Base-by-base conservation (phyloP, 2,329 filamentous ascomycete species). In the Colletotrichum kahawae region DNA sequence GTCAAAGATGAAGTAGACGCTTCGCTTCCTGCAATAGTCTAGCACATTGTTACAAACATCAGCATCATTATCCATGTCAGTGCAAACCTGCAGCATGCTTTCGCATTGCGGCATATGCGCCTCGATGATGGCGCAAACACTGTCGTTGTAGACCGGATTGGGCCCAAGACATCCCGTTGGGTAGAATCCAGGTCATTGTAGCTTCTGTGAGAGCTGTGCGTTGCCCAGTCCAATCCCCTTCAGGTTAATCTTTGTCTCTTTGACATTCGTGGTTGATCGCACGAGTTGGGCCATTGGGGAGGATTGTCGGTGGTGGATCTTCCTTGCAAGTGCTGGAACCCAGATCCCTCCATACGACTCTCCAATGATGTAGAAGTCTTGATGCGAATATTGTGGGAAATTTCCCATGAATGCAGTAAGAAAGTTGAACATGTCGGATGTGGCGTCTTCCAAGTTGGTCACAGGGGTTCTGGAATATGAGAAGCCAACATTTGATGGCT, bases 111-210 rank as follows among this genome's bases (percentile, higher is more conserved):
- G 33, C 31, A 71, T 38, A 24, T n/a, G 10, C 12, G 38, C 36
- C 31, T 71, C 68, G 29, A 71, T 51, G 33, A 38, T 33, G 31
- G 68, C 21, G 21, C 68, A 71, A 14, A 34, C 18, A 48, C 43
- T 66, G 12, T 16, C 24, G 48, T 65, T 71, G 68, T 36, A 66
- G 38, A 66, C 8, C 4, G 68, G 48, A 7, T 12, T 18, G 16
- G 64, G 43, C 4, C 68, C 59, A 12, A 31, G 10, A 31, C 68
- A 71, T 29, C 60, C 68, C 5, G 68, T 59, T 12, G 68, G 59
- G 31, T 56, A 66, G 43, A 71, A 65, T 21, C 68, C 68, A 5
- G 68, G 68, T 60, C 68, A 71, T 38, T 71, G 59, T 14, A 71
- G 43, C 18, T 48, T 21, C 43, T 71, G 38, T 7, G 68, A 71